Evolutionary conservation across 331 rosid species (phyloP).

Genomic region (Malus hybrid): DNA sequence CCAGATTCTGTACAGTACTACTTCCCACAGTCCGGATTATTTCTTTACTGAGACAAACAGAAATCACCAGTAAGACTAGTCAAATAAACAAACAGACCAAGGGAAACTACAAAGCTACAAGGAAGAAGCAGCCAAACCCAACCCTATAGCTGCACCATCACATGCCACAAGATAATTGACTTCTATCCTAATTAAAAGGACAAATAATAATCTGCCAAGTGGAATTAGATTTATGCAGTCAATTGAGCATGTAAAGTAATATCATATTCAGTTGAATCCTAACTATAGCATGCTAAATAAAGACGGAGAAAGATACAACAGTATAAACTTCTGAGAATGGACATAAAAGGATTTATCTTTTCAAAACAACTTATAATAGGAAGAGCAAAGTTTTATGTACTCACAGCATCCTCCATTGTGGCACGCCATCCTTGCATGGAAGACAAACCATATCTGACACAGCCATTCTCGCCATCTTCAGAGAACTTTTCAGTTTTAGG

Average conservation of each 20-base stretch:
- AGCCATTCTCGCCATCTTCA: slow-evolving; percentile 72
- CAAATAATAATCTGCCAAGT: neutral
- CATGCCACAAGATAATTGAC: neutral
- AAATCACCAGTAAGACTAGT: neutral
- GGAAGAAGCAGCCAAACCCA: neutral
- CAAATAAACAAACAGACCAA: neutral
- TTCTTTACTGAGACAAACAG: neutral
- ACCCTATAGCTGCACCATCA: neutral
- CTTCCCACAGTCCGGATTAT: neutral
- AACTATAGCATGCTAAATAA: neutral
- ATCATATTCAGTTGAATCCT: neutral
- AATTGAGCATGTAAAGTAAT: neutral
- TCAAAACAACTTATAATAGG: neutral
- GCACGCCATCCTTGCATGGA: slow-evolving; percentile 99
- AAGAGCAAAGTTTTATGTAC: slow-evolving; percentile 30
- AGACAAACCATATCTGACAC: slow-evolving; percentile 74
- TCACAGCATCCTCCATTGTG: slow-evolving; percentile 97
- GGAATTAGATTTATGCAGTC: neutral
- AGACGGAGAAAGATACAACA: neutral
- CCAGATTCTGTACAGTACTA: neutral
- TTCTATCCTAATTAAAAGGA: neutral
- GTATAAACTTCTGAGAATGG: neutral
- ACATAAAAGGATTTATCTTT: neutral
- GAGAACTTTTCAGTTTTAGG: slow-evolving; percentile 89
- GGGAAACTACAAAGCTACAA: neutral